Conservation (phyloP, 768 basidiomycete species). For the Lactarius tabidus region DNA sequence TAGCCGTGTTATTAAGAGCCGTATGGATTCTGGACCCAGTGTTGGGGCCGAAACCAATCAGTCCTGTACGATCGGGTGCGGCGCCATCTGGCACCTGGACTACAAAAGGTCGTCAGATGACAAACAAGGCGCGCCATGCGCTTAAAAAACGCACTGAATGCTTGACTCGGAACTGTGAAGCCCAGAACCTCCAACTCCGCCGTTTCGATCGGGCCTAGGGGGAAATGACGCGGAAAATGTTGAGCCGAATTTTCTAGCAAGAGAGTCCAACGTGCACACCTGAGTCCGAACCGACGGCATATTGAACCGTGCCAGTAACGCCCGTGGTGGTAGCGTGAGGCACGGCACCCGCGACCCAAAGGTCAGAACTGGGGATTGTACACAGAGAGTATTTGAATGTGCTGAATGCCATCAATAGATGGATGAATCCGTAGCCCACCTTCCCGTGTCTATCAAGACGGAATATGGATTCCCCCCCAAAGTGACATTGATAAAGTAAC, state of each 20-base stretch:
- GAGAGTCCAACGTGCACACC: conserved; percentile 13
- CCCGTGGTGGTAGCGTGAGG: conserved; percentile 39
- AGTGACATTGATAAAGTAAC: conserved; percentile 33
- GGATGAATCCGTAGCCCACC: conserved; percentile 29
- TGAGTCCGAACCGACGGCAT: conserved; percentile 48
- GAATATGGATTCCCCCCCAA: conserved; percentile 34
- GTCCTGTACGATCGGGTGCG: conserved; percentile 36
- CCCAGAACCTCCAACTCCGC: conserved; percentile 44
- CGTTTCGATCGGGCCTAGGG: conserved; percentile 41
- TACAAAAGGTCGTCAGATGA: conserved; percentile 25
- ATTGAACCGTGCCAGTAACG: conserved; percentile 39
- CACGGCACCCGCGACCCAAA: conserved; percentile 53
- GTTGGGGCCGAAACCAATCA: conserved; percentile 59
- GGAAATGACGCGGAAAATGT: neutral
- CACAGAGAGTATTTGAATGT: neutral
- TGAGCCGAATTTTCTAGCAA: neutral
- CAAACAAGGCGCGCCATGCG: neutral
- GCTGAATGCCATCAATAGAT: neutral
- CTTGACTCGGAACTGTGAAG: conserved; percentile 42
- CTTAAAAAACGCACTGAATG: conserved; percentile 38
- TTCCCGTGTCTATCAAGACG: conserved; percentile 45
- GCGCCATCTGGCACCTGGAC: conserved; percentile 37
- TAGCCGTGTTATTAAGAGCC: conserved; percentile 30
- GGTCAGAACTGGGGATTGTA: conserved; percentile 48
- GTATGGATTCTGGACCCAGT: conserved; percentile 44